Percentiles rank a stretch among this genome's conserved stretches.
Evolutionary conservation across 345 rosid species (phyloP).

Genomic region (Aquilaria yunnanensis): DNA sequence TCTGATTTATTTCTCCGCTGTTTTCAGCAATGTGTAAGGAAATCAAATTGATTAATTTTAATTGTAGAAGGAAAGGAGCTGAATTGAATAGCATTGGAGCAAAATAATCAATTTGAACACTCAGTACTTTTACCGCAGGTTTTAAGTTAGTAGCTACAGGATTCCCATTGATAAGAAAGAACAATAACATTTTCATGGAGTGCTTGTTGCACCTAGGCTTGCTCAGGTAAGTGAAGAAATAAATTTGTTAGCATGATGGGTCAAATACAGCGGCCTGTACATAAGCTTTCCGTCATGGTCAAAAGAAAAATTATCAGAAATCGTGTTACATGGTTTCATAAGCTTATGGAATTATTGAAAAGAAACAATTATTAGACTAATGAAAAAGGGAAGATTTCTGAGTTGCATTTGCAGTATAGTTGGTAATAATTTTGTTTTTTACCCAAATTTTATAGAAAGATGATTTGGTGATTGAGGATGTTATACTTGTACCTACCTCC

Average conservation of each 20-base stretch:
- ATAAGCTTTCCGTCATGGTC: no score
- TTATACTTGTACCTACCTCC: constrained; percentile 7
- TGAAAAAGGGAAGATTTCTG: no score
- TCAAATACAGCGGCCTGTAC: constrained; percentile 11
- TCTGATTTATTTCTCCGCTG: constrained; percentile 15
- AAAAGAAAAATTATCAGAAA: no score
- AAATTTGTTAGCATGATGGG: constrained; percentile 12
- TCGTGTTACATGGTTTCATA: no score
- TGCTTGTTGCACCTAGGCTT: constrained; percentile 18
- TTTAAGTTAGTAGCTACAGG: constrained; percentile 14
- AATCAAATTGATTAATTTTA: not conserved
- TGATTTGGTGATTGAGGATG: no score
- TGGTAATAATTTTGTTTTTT: no score
- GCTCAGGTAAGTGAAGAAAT: constrained; percentile 14
- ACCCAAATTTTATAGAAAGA: no score
- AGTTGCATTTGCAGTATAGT: no score
- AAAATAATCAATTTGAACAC: not conserved
- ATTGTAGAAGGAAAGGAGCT: not conserved
- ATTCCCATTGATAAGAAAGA: constrained; percentile 22
- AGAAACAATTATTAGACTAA: no score
- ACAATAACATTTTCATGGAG: constrained; percentile 17
- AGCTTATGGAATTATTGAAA: no score
- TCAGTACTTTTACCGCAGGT: not conserved
- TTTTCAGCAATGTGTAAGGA: constrained; percentile 1
- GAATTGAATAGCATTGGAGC: not conserved